Evolutionary conservation across 139 green algal species (phyloP), one percentile per base, ranked within the genome.

Genomic region (Protoeuglena noctilucae): DNA sequence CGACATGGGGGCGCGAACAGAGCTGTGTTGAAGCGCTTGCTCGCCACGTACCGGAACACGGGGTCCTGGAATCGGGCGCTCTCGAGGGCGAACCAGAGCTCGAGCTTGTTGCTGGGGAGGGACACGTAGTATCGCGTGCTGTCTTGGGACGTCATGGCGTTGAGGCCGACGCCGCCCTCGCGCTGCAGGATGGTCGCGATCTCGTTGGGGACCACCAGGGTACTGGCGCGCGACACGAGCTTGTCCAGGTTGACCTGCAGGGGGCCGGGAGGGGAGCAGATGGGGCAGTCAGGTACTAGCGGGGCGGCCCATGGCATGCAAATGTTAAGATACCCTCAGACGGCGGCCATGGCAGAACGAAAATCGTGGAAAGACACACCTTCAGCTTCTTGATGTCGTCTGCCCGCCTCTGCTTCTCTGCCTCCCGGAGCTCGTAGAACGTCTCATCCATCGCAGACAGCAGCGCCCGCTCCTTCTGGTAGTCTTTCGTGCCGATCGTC

Each of bases 1-100:
- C 21, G 17, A 14, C 51, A 14, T 18, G 51, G 17, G 16, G 7
- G 18, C 22, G 17, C 18, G 7, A 22, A 53, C 17, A 7, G 7
- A 12, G 17, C 29, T n/a, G 59, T 7, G 12, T 6, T 23, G 51
- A 65, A 9, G 56, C 22, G 57, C 57, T 67, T 50, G 31, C 67
- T 69, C 31, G 67, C 62, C 5, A 7, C 18, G 31, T 69, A 69
- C 19, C 62, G 48, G 50, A 69, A 69, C 18, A 69, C 62, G 6
- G 62, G 62, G 9, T 21, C 16, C 26, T 40, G 30, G 49, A 69
- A 67, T 24, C 62, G 56, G 0, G 18, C 62, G 24, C 49, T 60
- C 57, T 69, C 62, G 2, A 69, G 29, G 9, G 62, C 62, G 53
- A 69, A 69, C 62, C 62, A 69, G 24, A 69, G 50, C 62, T 65